Evolutionary conservation across 805 yeast genomes (phyloP).

Genomic region (Sungouiella thailandica): DNA sequence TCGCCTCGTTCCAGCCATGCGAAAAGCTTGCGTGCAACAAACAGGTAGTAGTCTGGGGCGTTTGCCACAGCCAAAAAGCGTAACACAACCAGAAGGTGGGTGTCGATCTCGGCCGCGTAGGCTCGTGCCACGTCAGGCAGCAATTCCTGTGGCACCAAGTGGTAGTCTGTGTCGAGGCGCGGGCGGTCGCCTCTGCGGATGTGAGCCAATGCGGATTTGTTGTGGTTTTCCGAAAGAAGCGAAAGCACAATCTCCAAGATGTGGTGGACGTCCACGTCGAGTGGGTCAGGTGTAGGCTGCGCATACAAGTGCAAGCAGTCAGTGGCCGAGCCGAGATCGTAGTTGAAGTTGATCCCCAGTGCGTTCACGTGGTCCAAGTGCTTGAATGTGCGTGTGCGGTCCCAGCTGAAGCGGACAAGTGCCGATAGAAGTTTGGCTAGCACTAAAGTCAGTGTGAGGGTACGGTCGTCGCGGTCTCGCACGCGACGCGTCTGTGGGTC

Average conservation of each 20-base stretch:
- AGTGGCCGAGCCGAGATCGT: constrained; percentile 8
- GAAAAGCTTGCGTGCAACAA: constrained; percentile 22
- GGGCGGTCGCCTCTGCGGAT: constrained; percentile 16
- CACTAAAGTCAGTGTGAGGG: constrained; percentile 28
- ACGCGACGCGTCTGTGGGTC: constrained; percentile 12
- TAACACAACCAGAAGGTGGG: constrained; percentile 24
- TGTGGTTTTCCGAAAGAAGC: constrained; percentile 26
- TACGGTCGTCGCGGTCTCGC: constrained; percentile 26
- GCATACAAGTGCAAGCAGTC: constrained; percentile 25
- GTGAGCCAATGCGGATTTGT: constrained; percentile 23
- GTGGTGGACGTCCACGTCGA: constrained; percentile 15
- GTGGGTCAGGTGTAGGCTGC: constrained; percentile 24
- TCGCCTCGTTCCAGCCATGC: constrained; percentile 20
- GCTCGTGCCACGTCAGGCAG: constrained; percentile 6
- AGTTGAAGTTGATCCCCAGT: constrained; percentile 8
- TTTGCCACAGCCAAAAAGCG: constrained; percentile 35
- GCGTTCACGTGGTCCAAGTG: not conserved
- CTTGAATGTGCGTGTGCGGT: constrained; percentile 9
- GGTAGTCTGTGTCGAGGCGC: constrained; percentile 3
- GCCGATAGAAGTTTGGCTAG: constrained; percentile 27
- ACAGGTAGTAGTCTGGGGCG: constrained; percentile 27
- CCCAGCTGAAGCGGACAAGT: constrained; percentile 28
- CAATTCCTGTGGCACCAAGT: constrained; percentile 2
- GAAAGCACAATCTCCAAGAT: constrained; percentile 26
- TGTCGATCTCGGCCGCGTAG: constrained; percentile 24